These are phyloP conservation scores for Colletotrichum sp. DNA, from an alignment of 2,329 filamentous ascomycete species.

Conservation along the genomic window DNA sequence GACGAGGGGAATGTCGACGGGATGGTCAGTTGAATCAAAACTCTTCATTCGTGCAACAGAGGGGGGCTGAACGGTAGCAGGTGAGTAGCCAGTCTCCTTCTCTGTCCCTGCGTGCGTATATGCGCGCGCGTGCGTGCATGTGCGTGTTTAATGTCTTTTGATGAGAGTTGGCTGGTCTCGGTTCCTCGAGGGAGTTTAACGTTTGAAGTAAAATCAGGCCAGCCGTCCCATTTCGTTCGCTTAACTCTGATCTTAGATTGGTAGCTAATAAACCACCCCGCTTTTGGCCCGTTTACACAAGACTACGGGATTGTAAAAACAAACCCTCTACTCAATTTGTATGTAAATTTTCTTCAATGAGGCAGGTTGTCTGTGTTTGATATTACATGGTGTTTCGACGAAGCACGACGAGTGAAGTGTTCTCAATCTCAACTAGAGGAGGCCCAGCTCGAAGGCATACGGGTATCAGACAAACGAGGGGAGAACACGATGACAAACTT, in stretches of 20 bases:
- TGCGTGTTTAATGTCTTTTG: neutral
- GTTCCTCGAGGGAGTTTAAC: neutral
- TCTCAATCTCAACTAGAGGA: neutral
- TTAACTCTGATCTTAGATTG: neutral
- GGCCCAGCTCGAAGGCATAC: neutral
- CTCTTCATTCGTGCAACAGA: neutral
- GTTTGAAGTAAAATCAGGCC: neutral
- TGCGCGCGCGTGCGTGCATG: neutral
- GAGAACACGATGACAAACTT: neutral
- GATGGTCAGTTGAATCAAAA: neutral
- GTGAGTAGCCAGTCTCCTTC: neutral
- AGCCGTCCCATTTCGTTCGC: neutral
- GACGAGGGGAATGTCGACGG: neutral
- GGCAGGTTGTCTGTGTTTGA: neutral
- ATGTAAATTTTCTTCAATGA: neutral
- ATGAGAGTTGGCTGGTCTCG: neutral
- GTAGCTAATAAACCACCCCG: neutral
- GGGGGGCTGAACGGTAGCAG: neutral
- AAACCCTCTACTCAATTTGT: neutral
- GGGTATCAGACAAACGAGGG: neutral
- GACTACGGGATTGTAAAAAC: rapidly evolving
- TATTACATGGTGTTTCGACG: neutral
- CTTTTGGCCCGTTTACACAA: neutral
- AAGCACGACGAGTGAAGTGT: neutral
- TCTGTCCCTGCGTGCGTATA: neutral